These are phyloP conservation scores for Fusarium sp. DNA, from an alignment of 2,329 filamentous ascomycete species.

Conservation along the genomic window DNA sequence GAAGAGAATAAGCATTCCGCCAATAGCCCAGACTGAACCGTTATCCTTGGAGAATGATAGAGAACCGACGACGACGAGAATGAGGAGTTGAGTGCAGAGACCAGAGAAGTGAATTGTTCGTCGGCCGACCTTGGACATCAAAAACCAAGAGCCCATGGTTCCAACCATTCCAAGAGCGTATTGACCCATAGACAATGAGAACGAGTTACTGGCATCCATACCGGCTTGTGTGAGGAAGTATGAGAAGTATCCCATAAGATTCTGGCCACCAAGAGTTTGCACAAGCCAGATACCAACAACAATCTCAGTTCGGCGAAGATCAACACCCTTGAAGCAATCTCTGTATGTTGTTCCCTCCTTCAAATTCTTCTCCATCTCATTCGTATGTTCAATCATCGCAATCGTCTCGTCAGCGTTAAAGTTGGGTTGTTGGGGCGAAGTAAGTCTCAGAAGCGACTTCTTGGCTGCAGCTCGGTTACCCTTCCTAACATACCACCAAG, in stretches of 20 bases:
- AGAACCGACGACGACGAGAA: slow-evolving; percentile 57
- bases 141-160: slow-evolving; percentile 63
- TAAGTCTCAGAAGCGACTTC: slow-evolving; percentile 57
- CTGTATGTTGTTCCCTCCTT: slow-evolving; percentile 59
- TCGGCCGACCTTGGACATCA: slow-evolving; percentile 63
- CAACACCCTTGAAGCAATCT: slow-evolving; percentile 65
- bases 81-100: slow-evolving; percentile 54
- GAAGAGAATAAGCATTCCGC: slow-evolving; percentile 63
- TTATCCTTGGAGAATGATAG: slow-evolving; percentile 54
- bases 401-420: slow-evolving; percentile 63
- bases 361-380: slow-evolving; percentile 60
- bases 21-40: slow-evolving; percentile 57
- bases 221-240: slow-evolving; percentile 63
- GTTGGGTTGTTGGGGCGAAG: slow-evolving; percentile 52
- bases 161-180: slow-evolving; percentile 65
- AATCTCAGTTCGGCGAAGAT: slow-evolving; percentile 66
- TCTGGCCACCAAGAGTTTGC: slow-evolving; percentile 62
- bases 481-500: slow-evolving; percentile 65
- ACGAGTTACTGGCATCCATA: slow-evolving; percentile 58
- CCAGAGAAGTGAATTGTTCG: slow-evolving; percentile 63
- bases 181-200: slow-evolving; percentile 61
- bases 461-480: slow-evolving; percentile 56
- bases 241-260: slow-evolving; percentile 62
- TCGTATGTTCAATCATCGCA: slow-evolving; percentile 67
- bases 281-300: slow-evolving; percentile 63